phyloP scores from a whole-genome alignment of 441 rosid species.

The Gossypium aridum region DNA sequence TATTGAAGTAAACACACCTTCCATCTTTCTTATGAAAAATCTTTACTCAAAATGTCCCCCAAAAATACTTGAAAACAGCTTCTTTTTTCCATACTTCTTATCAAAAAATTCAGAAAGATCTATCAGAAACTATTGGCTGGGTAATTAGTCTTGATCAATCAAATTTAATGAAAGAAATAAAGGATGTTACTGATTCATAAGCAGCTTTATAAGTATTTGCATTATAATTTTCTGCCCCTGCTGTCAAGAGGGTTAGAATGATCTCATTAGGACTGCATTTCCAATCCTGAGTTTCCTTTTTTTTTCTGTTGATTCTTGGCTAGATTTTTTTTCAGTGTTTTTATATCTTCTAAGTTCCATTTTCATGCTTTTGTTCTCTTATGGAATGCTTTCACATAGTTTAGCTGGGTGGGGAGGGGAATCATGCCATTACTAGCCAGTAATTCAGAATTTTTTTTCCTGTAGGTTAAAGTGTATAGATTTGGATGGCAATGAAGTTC shows the following conservation, averaged over 20 bases:
- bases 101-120: neutral
- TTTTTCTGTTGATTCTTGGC: neutral
- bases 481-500: slow-evolving; percentile 54
- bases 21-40: neutral
- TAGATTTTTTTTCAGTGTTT: neutral
- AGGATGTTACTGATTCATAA: neutral
- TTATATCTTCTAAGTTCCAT: neutral
- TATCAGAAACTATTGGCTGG: neutral
- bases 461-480: slow-evolving; percentile 80
- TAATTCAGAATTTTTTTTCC: slow-evolving; percentile 8
- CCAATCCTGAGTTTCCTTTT: neutral
- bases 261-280: neutral
- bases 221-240: neutral
- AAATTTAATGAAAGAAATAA: neutral
- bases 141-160: neutral
- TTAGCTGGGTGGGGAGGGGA: neutral
- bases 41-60: neutral
- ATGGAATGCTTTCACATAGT: neutral
- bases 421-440: neutral
- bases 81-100: neutral
- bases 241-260: neutral
- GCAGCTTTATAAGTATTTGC: neutral
- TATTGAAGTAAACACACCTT: neutral
- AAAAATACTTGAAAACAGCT: neutral
- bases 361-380: neutral